These are phyloP conservation scores for Auriculariales sp. DNA, from an alignment of 768 basidiomycete species.

Conservation along the genomic window DNA sequence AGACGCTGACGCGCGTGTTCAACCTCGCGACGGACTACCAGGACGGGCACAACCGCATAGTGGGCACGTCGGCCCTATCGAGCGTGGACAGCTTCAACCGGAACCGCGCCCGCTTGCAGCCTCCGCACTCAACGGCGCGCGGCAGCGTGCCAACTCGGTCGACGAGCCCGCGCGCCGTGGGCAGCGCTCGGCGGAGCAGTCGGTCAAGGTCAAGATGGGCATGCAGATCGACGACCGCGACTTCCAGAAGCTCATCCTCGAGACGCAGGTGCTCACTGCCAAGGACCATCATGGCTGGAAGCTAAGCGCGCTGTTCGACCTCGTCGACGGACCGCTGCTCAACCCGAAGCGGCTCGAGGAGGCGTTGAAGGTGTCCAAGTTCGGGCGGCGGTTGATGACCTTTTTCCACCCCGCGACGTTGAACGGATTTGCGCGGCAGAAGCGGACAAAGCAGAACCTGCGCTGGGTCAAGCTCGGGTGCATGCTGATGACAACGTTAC, in stretches of 20 bases:
- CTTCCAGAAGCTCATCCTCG: constrained; percentile 72
- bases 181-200: constrained; percentile 80
- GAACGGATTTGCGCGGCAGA: constrained; percentile 71
- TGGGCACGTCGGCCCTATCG: constrained; percentile 72
- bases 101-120: constrained; percentile 62
- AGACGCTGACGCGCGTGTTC: constrained; percentile 81
- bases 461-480: constrained; percentile 78
- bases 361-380: constrained; percentile 78
- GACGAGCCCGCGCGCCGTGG: constrained; percentile 80
- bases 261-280: constrained; percentile 68
- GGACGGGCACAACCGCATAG: constrained; percentile 61
- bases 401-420: constrained; percentile 83
- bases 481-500: constrained; percentile 64
- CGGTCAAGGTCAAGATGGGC: constrained; percentile 68
- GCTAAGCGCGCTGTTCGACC: constrained; percentile 73
- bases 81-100: constrained; percentile 89
- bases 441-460: constrained; percentile 63
- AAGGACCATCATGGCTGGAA: constrained; percentile 91
- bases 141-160: constrained; percentile 47
- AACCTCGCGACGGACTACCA: constrained; percentile 65
- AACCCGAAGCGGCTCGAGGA: constrained; percentile 90
- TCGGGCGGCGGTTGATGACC: constrained; percentile 77
- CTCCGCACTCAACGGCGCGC: constrained; percentile 35
- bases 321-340: constrained; percentile 83
- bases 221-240: constrained; percentile 93